These are phyloP conservation scores for Paramecium tetraurelia DNA, from an alignment of 73 alveolate species.

Conservation along the genomic window DNA sequence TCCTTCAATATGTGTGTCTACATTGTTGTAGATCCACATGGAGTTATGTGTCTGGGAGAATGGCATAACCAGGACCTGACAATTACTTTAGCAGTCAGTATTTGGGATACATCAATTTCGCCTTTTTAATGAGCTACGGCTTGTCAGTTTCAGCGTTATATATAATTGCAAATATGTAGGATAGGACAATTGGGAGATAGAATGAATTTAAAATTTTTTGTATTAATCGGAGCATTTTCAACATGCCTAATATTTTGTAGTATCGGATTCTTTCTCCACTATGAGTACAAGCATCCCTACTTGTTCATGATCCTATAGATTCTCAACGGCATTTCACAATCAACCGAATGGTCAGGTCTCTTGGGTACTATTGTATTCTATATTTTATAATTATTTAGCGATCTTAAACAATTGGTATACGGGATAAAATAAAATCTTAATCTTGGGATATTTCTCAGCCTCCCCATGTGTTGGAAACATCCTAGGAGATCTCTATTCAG, in stretches of 20 bases:
- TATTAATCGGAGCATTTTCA: background rate
- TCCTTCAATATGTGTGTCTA: background rate
- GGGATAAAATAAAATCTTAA: background rate
- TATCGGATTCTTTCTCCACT: background rate
- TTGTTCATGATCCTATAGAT: background rate
- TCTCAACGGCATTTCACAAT: slow-evolving; percentile 16
- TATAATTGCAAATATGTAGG: background rate
- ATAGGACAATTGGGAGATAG: slow-evolving; percentile 21
- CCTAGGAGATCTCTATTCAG: slow-evolving; percentile 23
- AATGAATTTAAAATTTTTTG: background rate
- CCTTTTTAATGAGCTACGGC: background rate
- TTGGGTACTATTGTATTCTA: background rate
- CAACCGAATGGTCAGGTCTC: slow-evolving; percentile 48
- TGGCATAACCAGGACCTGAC: background rate
- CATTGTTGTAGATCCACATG: slow-evolving; percentile 35
- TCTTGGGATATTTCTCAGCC: slow-evolving; percentile 17
- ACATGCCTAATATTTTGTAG: background rate
- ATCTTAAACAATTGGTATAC: slow-evolving; percentile 22
- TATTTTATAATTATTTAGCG: background rate
- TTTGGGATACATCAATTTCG: slow-evolving; percentile 42
- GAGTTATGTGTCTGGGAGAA: slow-evolving; percentile 29
- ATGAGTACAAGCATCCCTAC: background rate
- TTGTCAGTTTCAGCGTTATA: background rate
- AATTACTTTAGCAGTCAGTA: background rate
- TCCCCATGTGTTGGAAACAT: slow-evolving; percentile 5